A percentile compares a stretch with the other conserved stretches of the same genome.
Evolutionary conservation across 805 yeast species (phyloP).

Genomic region (Pichia gijzeniarum): DNA sequence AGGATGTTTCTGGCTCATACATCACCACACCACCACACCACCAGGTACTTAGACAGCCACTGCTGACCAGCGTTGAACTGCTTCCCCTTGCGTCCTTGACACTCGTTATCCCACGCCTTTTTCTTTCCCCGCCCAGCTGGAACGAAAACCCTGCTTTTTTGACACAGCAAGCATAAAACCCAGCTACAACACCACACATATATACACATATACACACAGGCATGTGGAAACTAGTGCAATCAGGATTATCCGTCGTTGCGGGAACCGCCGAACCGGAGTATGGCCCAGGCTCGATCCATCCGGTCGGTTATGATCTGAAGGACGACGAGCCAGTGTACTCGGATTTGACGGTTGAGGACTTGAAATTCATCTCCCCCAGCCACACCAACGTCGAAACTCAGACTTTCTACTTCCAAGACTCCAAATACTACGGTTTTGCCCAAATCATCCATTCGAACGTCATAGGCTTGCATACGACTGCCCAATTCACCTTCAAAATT

Average conservation of each 20-base stretch:
- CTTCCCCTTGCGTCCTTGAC: too few relatives aligned
- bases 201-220: neutral
- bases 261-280: slow-evolving; percentile 98
- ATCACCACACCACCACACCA: too few relatives aligned
- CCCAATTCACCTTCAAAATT: slow-evolving; percentile 89
- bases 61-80: too few relatives aligned
- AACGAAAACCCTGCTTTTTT: too few relatives aligned
- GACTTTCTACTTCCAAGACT: slow-evolving; percentile 72
- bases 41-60: too few relatives aligned
- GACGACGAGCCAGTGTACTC: slow-evolving; percentile 52
- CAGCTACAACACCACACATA: neutral
- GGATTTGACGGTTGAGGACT: slow-evolving; percentile 57
- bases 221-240: slow-evolving; percentile 33
- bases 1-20: too few relatives aligned
- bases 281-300: slow-evolving; percentile 85
- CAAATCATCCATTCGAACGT: slow-evolving; percentile 93
- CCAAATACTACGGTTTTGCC: slow-evolving; percentile 76
- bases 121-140: too few relatives aligned
- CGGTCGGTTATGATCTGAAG: slow-evolving; percentile 55
- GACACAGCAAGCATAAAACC: neutral
- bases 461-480: slow-evolving; percentile 80
- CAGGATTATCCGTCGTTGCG: slow-evolving; percentile 74
- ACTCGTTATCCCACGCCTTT: too few relatives aligned
- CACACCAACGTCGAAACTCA: slow-evolving; percentile 94
- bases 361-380: slow-evolving; percentile 66